Conservation (phyloP, 1,284 basidiomycete species). For the Pascua guehoae region DNA sequence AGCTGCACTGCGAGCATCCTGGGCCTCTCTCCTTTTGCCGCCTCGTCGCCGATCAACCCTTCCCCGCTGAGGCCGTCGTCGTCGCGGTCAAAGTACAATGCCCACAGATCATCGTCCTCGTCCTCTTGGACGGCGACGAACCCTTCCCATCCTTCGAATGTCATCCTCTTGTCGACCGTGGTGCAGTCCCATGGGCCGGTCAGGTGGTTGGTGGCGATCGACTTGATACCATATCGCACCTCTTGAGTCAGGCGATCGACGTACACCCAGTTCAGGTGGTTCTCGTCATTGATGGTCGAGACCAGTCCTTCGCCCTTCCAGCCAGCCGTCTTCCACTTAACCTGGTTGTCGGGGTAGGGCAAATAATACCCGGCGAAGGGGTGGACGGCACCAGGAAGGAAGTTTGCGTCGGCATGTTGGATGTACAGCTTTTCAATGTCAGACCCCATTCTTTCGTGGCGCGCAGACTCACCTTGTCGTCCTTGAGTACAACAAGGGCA, state of each 20-base stretch:
- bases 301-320: slow-evolving; percentile 23
- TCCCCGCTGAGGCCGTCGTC: slow-evolving; percentile 16
- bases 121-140: slow-evolving; percentile 18
- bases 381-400: slow-evolving; percentile 10
- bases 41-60: slow-evolving; percentile 1
- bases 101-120: slow-evolving; percentile 17
- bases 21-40: no score
- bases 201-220: slow-evolving; percentile 7
- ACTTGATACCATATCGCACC: slow-evolving; percentile 16
- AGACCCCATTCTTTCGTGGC: not conserved
- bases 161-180: slow-evolving; percentile 12
- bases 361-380: slow-evolving; percentile 21
- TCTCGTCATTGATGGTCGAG: slow-evolving; percentile 19
- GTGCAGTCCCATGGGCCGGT: slow-evolving; percentile 22
- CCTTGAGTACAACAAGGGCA: slow-evolving; percentile 15
- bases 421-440: slow-evolving; percentile 15
- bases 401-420: slow-evolving; percentile 12
- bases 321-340: slow-evolving; percentile 17
- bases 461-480: slow-evolving; percentile 13
- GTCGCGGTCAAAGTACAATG: slow-evolving; percentile 16
- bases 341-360: slow-evolving; percentile 20
- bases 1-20: slow-evolving; percentile 1
- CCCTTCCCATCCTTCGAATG: slow-evolving; percentile 22
- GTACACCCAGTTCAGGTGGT: slow-evolving; percentile 22
- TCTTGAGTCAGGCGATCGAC: slow-evolving; percentile 18